These are phyloP conservation scores for Botrytis pseudocinerea DNA, from an alignment of 2,329 filamentous ascomycete genomes.

Conservation along the genomic window DNA sequence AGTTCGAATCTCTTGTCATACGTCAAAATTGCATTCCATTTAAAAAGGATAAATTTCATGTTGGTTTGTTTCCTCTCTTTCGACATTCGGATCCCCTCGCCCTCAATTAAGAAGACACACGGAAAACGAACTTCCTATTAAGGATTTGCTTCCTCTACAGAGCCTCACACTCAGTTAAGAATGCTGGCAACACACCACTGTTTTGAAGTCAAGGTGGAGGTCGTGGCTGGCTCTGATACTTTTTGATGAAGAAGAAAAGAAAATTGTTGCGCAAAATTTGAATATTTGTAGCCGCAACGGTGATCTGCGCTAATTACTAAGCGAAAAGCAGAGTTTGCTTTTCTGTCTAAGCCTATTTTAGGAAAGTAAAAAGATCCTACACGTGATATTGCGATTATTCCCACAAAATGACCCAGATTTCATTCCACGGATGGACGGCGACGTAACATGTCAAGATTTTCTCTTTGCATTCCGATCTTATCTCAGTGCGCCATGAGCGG, in stretches of 20 bases:
- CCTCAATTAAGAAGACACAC: constrained; percentile 70
- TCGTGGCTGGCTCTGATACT: constrained; percentile 69
- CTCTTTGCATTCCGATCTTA: constrained; percentile 9
- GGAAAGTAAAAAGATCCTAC: accelerated
- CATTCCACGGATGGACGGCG: neutral
- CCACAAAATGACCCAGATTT: neutral
- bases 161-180: constrained; percentile 55
- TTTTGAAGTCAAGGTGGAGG: constrained; percentile 58
- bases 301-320: constrained; percentile 19
- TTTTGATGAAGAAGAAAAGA: constrained; percentile 55
- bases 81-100: constrained; percentile 71
- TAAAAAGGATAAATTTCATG: neutral
- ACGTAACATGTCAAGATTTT: neutral
- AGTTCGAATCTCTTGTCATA: neutral
- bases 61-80: constrained; percentile 63
- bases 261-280: constrained; percentile 21
- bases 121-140: constrained; percentile 71
- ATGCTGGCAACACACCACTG: constrained; percentile 70
- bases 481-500: neutral
- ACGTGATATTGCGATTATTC: neutral
- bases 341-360: neutral
- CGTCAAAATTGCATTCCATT: constrained; percentile 1
- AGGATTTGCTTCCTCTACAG: constrained; percentile 58
- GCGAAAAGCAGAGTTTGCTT: neutral
- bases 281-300: constrained; percentile 9